These are phyloP conservation scores for Chaetomium globosum DNA, from an alignment of 2,329 filamentous ascomycete genomes.

Conservation along the genomic window DNA sequence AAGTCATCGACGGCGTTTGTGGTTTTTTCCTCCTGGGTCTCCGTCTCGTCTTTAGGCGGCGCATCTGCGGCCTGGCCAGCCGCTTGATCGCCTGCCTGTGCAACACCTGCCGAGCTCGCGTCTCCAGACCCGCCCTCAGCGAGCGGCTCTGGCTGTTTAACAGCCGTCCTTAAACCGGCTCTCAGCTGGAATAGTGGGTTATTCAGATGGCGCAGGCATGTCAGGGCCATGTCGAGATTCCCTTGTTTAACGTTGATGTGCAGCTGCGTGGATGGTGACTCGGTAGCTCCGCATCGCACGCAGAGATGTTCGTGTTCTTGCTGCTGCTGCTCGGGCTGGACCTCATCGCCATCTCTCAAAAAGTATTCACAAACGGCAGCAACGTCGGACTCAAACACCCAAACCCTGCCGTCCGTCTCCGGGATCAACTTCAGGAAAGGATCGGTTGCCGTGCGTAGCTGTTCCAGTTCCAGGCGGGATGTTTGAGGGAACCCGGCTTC, in stretches of 20 bases:
- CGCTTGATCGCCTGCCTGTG: not conserved
- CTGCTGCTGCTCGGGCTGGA: slow-evolving; percentile 10
- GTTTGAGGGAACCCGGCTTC: slow-evolving; percentile 20
- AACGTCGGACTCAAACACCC: slow-evolving; percentile 21
- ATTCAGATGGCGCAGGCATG: slow-evolving; percentile 34
- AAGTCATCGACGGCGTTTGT: not conserved
- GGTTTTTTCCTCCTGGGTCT: not conserved
- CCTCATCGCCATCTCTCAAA: slow-evolving; percentile 7
- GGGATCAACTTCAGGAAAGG: slow-evolving; percentile 28
- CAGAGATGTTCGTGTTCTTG: slow-evolving; percentile 26
- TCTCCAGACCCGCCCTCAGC: not conserved
- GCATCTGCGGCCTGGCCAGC: not conserved
- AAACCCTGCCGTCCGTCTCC: slow-evolving; percentile 7
- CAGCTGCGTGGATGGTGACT: slow-evolving; percentile 7
- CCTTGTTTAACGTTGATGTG: slow-evolving; percentile 26
- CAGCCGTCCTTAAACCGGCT: slow-evolving; percentile 15
- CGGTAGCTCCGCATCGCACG: slow-evolving; percentile 23
- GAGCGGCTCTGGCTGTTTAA: not conserved
- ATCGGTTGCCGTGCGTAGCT: slow-evolving; percentile 28
- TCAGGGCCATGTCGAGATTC: slow-evolving; percentile 32
- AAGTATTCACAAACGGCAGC: slow-evolving; percentile 26
- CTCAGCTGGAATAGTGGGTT: slow-evolving; percentile 30
- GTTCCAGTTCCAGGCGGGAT: slow-evolving; percentile 30
- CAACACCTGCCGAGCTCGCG: not conserved
- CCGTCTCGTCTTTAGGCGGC: not conserved